Percentiles rank a stretch among this genome's conserved stretches.
phyloP scores from a whole-genome alignment of 257 asterid genomes.

The Scutellaria galericulata region DNA sequence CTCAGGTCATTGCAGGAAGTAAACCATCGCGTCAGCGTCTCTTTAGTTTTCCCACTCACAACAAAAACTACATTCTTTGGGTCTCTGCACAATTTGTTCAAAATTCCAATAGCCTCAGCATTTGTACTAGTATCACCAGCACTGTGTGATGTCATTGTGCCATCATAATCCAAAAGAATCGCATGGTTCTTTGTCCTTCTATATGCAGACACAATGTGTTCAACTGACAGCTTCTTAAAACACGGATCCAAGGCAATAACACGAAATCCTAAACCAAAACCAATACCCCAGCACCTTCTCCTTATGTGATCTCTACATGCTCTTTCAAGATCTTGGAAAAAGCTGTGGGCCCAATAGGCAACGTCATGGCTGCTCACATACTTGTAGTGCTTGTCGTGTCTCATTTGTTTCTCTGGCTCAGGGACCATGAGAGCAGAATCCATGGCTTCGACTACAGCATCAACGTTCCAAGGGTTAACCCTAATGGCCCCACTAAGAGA shows the following conservation, averaged over 20 bases:
- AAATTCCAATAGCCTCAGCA: constrained; percentile 60
- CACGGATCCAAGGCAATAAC: constrained; percentile 87
- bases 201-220: constrained; percentile 88
- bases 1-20: constrained; percentile 64
- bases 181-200: constrained; percentile 77
- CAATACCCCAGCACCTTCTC: constrained; percentile 91
- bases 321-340: constrained; percentile 79
- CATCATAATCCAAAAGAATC: constrained; percentile 84
- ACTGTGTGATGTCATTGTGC: constrained; percentile 61
- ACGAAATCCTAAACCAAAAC: constrained; percentile 82
- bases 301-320: constrained; percentile 78
- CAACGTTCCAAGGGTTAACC: too few species aligned
- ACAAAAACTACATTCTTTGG: constrained; percentile 65
- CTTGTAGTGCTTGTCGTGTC: constrained; percentile 84
- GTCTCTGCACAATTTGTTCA: constrained; percentile 71
- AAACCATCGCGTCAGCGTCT: constrained; percentile 67
- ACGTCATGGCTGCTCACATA: constrained; percentile 85
- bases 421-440: constrained; percentile 67
- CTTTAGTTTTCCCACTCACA: constrained; percentile 77
- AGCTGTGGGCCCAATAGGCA: constrained; percentile 93
- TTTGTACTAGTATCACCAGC: constrained; percentile 56
- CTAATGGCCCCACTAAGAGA: too few species aligned
- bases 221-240: constrained; percentile 80
- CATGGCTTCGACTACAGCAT: constrained; percentile 81
- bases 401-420: constrained; percentile 77